Percentiles rank a stretch among this genome's conserved stretches.
Evolutionary conservation across 768 basidiomycete species (phyloP).

Genomic region (Grammothele lineata): DNA sequence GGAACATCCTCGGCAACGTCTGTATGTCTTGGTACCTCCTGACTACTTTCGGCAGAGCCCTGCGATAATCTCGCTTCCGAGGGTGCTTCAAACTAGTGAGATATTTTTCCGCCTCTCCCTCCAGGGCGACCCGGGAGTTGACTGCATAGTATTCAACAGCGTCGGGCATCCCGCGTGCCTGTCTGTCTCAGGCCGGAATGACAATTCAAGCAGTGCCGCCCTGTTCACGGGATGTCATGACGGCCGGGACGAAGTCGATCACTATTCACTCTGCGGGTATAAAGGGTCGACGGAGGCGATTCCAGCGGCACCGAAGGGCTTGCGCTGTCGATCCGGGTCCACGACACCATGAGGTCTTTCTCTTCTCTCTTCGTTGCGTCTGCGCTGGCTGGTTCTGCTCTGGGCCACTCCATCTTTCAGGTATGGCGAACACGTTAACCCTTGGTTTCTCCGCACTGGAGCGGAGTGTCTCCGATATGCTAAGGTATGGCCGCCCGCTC

Average conservation of each 20-base stretch:
- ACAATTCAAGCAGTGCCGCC: background rate
- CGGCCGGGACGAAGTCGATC: too few relatives aligned
- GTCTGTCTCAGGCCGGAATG: background rate
- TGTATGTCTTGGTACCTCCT: constrained; percentile 1
- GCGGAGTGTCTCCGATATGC: background rate
- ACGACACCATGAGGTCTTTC: constrained; percentile 13
- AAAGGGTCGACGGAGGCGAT: too few relatives aligned
- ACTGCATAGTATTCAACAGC: too few relatives aligned
- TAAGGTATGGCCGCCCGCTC: background rate
- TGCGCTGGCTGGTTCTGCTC: constrained; percentile 30
- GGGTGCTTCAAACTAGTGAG: background rate
- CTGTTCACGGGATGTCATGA: too few relatives aligned
- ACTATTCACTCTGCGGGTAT: too few relatives aligned
- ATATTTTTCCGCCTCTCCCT: constrained; percentile 5
- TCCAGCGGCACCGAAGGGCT: too few relatives aligned
- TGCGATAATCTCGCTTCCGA: constrained; percentile 16
- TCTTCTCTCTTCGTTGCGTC: constrained; percentile 22
- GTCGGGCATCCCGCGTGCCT: too few relatives aligned
- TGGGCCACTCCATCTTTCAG: constrained; percentile 53
- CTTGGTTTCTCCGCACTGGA: background rate
- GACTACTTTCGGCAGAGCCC: constrained; percentile 13
- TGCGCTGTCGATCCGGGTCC: background rate
- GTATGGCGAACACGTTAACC: constrained; percentile 18
- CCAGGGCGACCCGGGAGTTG: too few relatives aligned
- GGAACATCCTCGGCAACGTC: constrained; percentile 10